Percentiles rank a stretch among this genome's conserved stretches.
Conservation (phyloP, 495 filamentous ascomycete species). For the Aspergillus coremiiformis region DNA sequence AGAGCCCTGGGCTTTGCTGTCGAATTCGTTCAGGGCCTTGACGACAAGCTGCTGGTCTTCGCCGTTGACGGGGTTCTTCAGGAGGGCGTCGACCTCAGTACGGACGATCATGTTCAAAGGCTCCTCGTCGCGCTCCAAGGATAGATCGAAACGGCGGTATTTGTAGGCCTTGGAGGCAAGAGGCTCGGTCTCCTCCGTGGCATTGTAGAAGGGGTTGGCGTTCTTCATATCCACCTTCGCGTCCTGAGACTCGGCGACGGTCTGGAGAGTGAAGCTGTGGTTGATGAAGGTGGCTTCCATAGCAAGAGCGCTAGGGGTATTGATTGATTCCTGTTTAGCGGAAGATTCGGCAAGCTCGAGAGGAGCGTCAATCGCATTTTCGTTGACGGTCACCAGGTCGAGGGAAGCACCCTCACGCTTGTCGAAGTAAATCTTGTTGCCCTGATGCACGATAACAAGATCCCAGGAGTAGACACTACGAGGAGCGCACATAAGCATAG, state of each 20-base stretch:
- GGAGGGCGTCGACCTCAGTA: conserved; percentile 90
- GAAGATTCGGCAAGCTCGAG: conserved; percentile 76
- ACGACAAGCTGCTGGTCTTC: conserved; percentile 86
- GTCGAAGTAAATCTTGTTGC: conserved; percentile 96
- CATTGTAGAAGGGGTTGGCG: conserved; percentile 97
- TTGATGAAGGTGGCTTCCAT: conserved; percentile 99
- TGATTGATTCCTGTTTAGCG: conserved; percentile 82
- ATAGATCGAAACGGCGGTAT: conserved; percentile 93
- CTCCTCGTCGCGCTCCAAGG: conserved; percentile 81
- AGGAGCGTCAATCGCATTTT: conserved; percentile 95
- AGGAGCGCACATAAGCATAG: conserved; percentile 97
- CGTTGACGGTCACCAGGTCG: conserved; percentile 98
- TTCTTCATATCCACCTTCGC: conserved; percentile 73
- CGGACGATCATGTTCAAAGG: conserved; percentile 87
- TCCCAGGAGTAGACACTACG: conserved; percentile 97
- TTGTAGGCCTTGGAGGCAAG: conserved; percentile 95
- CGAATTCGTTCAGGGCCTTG: conserved; percentile 98
- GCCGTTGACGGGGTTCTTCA: conserved; percentile 84
- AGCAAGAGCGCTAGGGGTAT: conserved; percentile 81
- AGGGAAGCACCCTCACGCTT: conserved; percentile 88
- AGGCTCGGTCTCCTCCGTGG: conserved; percentile 83
- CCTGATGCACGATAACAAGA: conserved; percentile 81
- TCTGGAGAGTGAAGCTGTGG: conserved; percentile 96
- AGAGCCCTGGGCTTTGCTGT: conserved; percentile 90
- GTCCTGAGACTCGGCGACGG: conserved; percentile 70